These are phyloP conservation scores for Casuarina cunninghamiana DNA, from an alignment of 306 rosid species.

Conservation along the genomic window DNA sequence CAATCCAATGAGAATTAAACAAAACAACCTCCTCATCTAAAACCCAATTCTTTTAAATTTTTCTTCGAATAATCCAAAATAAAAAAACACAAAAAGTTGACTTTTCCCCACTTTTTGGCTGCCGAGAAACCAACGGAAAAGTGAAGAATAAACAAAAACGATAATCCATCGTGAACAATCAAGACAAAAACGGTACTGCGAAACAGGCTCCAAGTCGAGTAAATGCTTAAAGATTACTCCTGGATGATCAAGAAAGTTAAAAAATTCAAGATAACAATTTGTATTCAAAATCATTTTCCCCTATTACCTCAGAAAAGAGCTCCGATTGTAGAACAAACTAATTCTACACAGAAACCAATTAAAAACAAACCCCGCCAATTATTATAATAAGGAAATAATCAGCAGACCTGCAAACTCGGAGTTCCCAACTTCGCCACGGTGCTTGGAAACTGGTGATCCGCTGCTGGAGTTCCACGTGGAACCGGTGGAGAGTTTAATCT, in stretches of 20 bases:
- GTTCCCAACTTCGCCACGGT: slow-evolving; percentile 6
- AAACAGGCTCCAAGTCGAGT: not conserved
- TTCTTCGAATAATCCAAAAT: not conserved
- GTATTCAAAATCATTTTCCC: not conserved
- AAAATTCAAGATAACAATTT: not conserved
- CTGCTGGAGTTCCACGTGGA: slow-evolving; percentile 21
- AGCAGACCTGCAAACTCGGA: slow-evolving; percentile 3
- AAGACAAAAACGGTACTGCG: not conserved
- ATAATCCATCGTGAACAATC: not conserved
- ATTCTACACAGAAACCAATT: too few species aligned
- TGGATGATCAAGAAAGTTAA: not conserved
- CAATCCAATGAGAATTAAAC: not conserved
- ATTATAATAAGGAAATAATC: not conserved
- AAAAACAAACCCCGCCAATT: not conserved
- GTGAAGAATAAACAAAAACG: not conserved
- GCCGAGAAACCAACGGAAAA: not conserved
- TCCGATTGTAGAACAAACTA: not conserved
- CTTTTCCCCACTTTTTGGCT: not conserved
- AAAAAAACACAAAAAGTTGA: not conserved
- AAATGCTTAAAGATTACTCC: not conserved
- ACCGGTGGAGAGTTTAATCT: not conserved
- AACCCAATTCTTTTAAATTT: not conserved
- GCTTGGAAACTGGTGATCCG: slow-evolving; percentile 31
- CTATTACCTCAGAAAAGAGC: slow-evolving; percentile 9
- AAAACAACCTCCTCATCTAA: not conserved